A percentile compares a stretch with the other conserved stretches of the same genome.
phyloP scores from a whole-genome alignment of 2,329 filamentous ascomycete genomes.

The Dactylellina cionopaga region DNA sequence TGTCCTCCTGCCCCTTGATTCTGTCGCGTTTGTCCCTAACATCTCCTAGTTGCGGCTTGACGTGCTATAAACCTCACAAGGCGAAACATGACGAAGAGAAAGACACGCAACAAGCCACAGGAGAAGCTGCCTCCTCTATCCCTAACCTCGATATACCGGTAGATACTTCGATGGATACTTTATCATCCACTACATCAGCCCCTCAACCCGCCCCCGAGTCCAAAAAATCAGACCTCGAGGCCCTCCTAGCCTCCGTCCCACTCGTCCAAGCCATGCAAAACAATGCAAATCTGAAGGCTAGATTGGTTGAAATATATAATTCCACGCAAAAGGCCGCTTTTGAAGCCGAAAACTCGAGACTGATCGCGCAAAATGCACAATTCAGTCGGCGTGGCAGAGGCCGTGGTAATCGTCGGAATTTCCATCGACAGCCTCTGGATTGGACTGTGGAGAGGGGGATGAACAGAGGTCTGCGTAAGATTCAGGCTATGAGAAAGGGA shows the following conservation, averaged over 20 bases:
- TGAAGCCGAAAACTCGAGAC: slow-evolving; percentile 48
- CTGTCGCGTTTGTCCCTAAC: background rate
- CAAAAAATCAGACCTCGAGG: slow-evolving; percentile 23
- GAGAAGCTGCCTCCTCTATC: slow-evolving; percentile 11
- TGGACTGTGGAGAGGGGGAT: slow-evolving; percentile 50
- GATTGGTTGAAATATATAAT: slow-evolving; percentile 49
- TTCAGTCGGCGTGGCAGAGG: slow-evolving; percentile 41
- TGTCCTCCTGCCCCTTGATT: background rate
- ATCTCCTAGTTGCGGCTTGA: slow-evolving; percentile 37
- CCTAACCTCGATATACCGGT: slow-evolving; percentile 16
- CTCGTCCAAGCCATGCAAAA: slow-evolving; percentile 48
- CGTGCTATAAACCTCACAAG: slow-evolving; percentile 53
- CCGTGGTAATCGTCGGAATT: slow-evolving; percentile 42
- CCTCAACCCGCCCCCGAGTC: slow-evolving; percentile 15
- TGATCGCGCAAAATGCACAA: slow-evolving; percentile 42
- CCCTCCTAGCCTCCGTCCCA: slow-evolving; percentile 27
- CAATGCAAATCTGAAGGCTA: slow-evolving; percentile 29
- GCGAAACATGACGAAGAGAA: slow-evolving; percentile 50
- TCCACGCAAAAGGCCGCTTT: slow-evolving; percentile 49
- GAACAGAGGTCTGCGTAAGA: slow-evolving; percentile 47
- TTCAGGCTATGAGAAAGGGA: slow-evolving; percentile 48
- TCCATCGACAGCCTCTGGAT: slow-evolving; percentile 40
- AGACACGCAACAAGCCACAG: slow-evolving; percentile 20
- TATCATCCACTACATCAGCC: slow-evolving; percentile 19
- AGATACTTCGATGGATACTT: slow-evolving; percentile 28